Evolutionary conservation across 495 filamentous ascomycete species (phyloP), one percentile per base, ranked within the genome.

Genomic region (Aspergillus bertholletiae): DNA sequence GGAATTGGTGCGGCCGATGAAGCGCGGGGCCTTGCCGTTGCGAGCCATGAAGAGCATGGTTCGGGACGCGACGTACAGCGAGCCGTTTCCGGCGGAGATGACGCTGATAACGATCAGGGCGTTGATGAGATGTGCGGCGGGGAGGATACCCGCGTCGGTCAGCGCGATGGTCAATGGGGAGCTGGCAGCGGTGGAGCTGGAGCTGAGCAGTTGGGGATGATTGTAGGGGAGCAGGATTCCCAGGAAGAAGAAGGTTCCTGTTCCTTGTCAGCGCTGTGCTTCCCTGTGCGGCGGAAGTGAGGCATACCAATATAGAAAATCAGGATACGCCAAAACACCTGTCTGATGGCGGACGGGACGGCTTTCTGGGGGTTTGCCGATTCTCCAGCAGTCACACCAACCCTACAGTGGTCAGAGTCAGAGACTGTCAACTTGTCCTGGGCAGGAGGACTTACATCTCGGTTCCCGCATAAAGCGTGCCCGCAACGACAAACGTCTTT

Each of bases 121-220:
- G 59, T 89, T 89, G 77, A 89, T 86, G 5, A 89, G 73, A 55
- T 87, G 80, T 11, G 82, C 80, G 40, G 82, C 81, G 58, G 88
- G 87, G 55, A 87, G 77, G 60, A 80, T 80, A 3, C 83, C 85
- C 3, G 88, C 88, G 44, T 83, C 75, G 53, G 80, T 68, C 49
- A 88, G 83, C 9, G 88, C 85, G 21, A 92, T 75, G 2, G 90
- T 89, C 56, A 92, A 89, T 7, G 88, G 88, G 2, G 88, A 90
- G 34, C 83, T 85, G 51, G 83, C 75, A 20, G 78, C 78, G 57
- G 79, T 76, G 9, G 74, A 73, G 4, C 63, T 78, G 51, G 63
- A 57, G 59, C 72, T 61, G 66, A 82, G 63, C 53, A 75, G 63
- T 57, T 71, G 35, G 37, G 44, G 59, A 34, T 70, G 79, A 55